Evolutionary conservation across 345 rosid species (phyloP), one percentile per base, ranked within the genome.

Genomic region (Excoecaria cochinchinensis): DNA sequence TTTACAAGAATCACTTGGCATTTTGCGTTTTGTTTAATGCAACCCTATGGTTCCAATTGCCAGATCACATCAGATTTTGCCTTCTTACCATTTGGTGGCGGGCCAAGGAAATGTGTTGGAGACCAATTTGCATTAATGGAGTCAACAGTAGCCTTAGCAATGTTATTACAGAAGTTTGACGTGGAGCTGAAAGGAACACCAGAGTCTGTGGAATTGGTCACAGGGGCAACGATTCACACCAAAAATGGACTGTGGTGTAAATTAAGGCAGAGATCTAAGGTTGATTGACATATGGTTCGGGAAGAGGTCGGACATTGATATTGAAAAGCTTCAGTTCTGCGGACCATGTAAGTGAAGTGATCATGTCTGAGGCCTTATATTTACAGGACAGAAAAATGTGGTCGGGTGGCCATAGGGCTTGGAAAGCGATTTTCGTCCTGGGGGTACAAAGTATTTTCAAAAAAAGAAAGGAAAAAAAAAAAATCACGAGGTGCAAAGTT

Each of bases 61-160:
- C 92, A 94, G 98, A 82, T 91, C 13, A 71, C 88, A 80, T 79
- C 97, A 42, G 99, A 94, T 80, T 94, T 90, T 78, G 90, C 99
- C 0, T 91, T 92, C 86, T 81, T 92, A 80, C 97, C 97, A 16
- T 94, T 94, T 39, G 98, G 98, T 0, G 99, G 97, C 17, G 99
- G 99, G 14, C 95, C 95, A 14, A 86, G 97, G 79, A 94, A 92
- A 83, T 94, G 97, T 62, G 91, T 94, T 1, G 97, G 99, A 60
- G 97, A 94, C 83, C 99, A 94, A 78, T 94, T 94, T 78, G 99
- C 99, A 0, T 85, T 94, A 7, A 92, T 91, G 99, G 99, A 94
- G 77, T 91, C 94, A 16, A 91, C 97, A 0, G 88, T 90, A 3
- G 95, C 92, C 21, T 62, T 95, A 81, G 88, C 92, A 38, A 84